Base-by-base conservation (phyloP, 2,329 filamentous ascomycete genomes). In the Pseudogymnoascus sp. region DNA sequence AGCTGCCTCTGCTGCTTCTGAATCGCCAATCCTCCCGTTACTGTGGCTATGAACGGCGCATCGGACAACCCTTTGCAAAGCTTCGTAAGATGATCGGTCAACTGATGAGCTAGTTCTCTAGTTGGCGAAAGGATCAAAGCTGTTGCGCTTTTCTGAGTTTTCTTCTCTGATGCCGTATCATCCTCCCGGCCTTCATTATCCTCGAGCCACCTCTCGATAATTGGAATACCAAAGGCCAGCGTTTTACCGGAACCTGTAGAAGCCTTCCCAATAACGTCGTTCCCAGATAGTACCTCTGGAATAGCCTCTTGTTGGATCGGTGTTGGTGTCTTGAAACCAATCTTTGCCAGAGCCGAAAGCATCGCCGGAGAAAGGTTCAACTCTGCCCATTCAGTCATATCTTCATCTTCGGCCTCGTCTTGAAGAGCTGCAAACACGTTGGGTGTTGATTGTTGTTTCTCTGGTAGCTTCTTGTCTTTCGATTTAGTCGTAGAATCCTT, bases 201-300 rank as follows among this genome's bases (percentile, higher is more conserved):
- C 65, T 84, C 82, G 6, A 99, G 77, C 81, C 89, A 97, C 62
- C 84, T 82, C 75, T 99, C 93, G 8, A 98, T 80, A 63, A 99
- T 95, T 0, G 95, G 95, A 66, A 99, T 92, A 1, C 89, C 91
- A 75, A 96, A 99, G 0, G 95, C 93, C 50, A 99, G 79, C 0
- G 95, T 99, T 77, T 99, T 99, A 69, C 95, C 95, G 12, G 95
- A 98, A 68, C 95, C 95, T 0, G 95, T 99, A 10, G 93, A 89
- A 1, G 95, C 95, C 77, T 99, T 99, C 43, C 95, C 95, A 67
- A 99, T 89, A 14, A 98, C 89, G 75, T 99, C 93, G 72, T 90
- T 89, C 0, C 93, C 93, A 5, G 85, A 84, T 19, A 93, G 74
- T 53, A 97, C 90, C 61, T 90, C 84, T 0, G 95, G 93, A 69